Conservation (phyloP, 192 early-diverging fungal genomes). For the Coemansia sp. region DNA sequence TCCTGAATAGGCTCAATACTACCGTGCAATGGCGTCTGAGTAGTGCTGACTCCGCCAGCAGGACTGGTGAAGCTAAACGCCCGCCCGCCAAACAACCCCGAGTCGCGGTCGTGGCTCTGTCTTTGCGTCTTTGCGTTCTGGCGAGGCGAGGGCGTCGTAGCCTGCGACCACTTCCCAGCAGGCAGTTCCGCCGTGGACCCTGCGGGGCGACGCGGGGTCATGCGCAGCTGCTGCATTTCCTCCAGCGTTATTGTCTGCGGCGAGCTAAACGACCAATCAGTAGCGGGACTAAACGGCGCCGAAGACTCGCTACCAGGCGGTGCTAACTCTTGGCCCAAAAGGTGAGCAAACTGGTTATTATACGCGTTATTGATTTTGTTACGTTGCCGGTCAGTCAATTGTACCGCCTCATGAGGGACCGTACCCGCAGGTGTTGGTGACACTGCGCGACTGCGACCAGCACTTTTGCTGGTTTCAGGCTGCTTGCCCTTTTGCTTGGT, state of each 20-base stretch:
- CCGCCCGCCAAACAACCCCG: conserved; percentile 46
- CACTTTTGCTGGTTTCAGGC: conserved; percentile 18
- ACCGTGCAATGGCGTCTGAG: conserved; percentile 4
- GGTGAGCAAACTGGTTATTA: conserved; percentile 44
- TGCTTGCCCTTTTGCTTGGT: conserved; percentile 9
- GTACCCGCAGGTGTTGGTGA: conserved; percentile 8
- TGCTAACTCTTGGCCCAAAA: conserved; percentile 21
- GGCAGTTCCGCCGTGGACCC: background rate
- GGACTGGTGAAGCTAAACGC: conserved; percentile 31
- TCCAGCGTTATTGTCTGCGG: conserved; percentile 51
- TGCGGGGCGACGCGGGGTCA: conserved; percentile 14
- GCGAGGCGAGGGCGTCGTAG: conserved; percentile 21
- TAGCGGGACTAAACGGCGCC: conserved; percentile 28
- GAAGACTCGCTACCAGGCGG: conserved; percentile 18
- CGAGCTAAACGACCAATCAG: conserved; percentile 43
- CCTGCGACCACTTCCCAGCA: conserved; percentile 40
- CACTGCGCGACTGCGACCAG: conserved; percentile 35
- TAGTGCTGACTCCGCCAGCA: background rate
- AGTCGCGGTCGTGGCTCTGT: conserved; percentile 36
- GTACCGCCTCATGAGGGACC: conserved; percentile 6
- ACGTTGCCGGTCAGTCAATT: conserved; percentile 25
- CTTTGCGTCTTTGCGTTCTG: background rate
- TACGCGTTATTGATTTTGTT: conserved; percentile 33
- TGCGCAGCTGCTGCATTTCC: conserved; percentile 37
- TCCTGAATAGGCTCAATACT: conserved; percentile 50